Evolutionary conservation across 2,329 filamentous ascomycete species (phyloP).

Genomic region (Salinomyces thailandicus): DNA sequence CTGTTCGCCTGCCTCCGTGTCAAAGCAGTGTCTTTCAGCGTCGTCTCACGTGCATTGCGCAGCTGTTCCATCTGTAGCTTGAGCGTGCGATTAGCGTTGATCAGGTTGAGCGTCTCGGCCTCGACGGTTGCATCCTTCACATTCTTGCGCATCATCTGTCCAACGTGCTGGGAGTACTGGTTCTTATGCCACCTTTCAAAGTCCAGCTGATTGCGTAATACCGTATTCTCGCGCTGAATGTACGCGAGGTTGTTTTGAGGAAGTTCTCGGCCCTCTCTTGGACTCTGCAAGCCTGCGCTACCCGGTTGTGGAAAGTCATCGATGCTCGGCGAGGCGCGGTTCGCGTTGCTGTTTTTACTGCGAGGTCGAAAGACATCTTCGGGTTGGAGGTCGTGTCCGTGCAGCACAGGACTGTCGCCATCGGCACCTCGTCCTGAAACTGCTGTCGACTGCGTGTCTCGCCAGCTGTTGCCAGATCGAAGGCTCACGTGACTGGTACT

Average conservation of each 20-base stretch:
- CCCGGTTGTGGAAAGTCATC: constrained; percentile 20
- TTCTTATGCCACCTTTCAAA: constrained; percentile 78
- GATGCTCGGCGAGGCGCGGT: constrained; percentile 10
- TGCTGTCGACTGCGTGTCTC: constrained; percentile 44
- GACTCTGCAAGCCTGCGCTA: constrained; percentile 1
- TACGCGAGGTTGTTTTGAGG: constrained; percentile 37
- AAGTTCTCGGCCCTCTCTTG: constrained; percentile 10
- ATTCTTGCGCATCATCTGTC: constrained; percentile 62
- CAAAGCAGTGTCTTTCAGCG: constrained; percentile 23
- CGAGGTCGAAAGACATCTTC: constrained; percentile 14
- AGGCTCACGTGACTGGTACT: constrained; percentile 21
- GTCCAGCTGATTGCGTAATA: constrained; percentile 68
- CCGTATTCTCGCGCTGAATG: constrained; percentile 62
- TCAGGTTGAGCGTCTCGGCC: constrained; percentile 70
- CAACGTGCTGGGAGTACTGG: constrained; percentile 72
- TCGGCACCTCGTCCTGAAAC: constrained; percentile 26
- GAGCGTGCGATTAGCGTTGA: constrained; percentile 64
- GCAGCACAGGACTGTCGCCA: constrained; percentile 54
- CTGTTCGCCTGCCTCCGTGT: constrained; percentile 60
- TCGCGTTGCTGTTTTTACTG: constrained; percentile 8
- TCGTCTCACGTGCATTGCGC: constrained; percentile 23
- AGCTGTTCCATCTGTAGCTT: constrained; percentile 52
- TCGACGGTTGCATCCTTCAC: constrained; percentile 68
- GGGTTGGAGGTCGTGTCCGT: constrained; percentile 28
- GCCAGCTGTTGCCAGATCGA: constrained; percentile 38